These are phyloP conservation scores for Arctium lappa DNA, from an alignment of 129 eudicot genomes.

Conservation along the genomic window DNA sequence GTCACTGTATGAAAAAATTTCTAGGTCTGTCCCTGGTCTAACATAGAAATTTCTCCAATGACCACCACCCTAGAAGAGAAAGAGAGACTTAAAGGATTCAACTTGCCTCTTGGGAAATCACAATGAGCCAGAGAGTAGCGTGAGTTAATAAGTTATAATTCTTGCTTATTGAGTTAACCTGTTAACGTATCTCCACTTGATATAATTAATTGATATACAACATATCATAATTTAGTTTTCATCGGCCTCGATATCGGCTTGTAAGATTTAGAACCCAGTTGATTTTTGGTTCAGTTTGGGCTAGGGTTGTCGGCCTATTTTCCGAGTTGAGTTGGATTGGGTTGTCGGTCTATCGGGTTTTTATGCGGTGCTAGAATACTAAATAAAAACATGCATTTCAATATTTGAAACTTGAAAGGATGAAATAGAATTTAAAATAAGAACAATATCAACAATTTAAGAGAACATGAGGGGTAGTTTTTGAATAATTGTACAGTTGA, in stretches of 20 bases:
- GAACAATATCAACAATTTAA: neutral
- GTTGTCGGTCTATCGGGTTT: neutral
- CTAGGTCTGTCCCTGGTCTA: too few species aligned
- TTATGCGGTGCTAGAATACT: neutral
- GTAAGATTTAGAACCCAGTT: neutral
- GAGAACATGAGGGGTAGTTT: conserved; percentile 14
- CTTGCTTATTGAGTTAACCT: neutral
- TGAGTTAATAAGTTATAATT: neutral
- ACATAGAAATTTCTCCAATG: too few species aligned
- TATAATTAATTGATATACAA: too few species aligned
- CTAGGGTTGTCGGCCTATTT: too few species aligned
- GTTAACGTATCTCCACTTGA: neutral
- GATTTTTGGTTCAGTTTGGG: neutral
- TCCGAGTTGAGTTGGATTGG: neutral
- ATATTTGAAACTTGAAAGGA: neutral
- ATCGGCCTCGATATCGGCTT: neutral
- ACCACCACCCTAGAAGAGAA: neutral
- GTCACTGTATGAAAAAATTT: too few species aligned
- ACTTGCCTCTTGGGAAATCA: neutral
- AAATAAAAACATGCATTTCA: neutral
- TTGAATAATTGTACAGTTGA: neutral
- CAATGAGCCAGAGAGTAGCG: neutral
- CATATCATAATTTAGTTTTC: neutral
- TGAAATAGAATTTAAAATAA: neutral
- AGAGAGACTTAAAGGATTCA: neutral